Evolutionary conservation across 192 early-diverging fungal genomes (phyloP).

Genomic region (Allomyces arbusculus): DNA sequence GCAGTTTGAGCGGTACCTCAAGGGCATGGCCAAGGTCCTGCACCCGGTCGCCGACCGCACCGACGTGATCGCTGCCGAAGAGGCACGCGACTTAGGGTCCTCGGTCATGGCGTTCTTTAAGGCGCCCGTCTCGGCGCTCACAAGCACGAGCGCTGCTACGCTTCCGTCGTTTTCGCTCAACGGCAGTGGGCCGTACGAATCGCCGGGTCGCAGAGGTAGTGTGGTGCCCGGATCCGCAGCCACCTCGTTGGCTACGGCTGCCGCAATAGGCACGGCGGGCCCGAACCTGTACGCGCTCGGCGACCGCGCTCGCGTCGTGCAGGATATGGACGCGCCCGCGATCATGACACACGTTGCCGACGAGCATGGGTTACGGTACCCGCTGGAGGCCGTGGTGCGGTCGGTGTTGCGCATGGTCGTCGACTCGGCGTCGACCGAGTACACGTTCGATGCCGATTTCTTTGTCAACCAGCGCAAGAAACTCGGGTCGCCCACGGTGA

Average conservation of each 20-base stretch:
- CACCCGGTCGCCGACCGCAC: background rate
- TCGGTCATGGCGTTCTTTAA: background rate
- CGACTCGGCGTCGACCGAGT: constrained; percentile 90
- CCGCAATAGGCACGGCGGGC: background rate
- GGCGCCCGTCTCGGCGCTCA: background rate
- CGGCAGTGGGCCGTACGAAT: background rate
- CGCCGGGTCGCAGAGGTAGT: no score
- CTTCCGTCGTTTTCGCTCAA: background rate
- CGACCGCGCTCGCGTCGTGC: background rate
- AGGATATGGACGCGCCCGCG: background rate
- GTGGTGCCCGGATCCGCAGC: background rate
- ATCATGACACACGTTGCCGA: background rate
- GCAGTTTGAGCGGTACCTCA: constrained; percentile 77
- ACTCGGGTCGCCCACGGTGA: background rate
- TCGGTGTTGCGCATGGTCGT: constrained; percentile 20
- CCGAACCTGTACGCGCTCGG: background rate
- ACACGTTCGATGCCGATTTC: constrained; percentile 78
- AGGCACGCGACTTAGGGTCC: constrained; percentile 41
- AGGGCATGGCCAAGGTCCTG: constrained; percentile 46
- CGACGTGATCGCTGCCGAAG: constrained; percentile 62
- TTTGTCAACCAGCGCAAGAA: constrained; percentile 35
- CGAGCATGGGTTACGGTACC: background rate
- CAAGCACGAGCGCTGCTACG: no score
- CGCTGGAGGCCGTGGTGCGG: background rate
- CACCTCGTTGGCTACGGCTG: background rate